phyloP scores from a whole-genome alignment of 345 rosid genomes.

The Sisymbrium altissimum region DNA sequence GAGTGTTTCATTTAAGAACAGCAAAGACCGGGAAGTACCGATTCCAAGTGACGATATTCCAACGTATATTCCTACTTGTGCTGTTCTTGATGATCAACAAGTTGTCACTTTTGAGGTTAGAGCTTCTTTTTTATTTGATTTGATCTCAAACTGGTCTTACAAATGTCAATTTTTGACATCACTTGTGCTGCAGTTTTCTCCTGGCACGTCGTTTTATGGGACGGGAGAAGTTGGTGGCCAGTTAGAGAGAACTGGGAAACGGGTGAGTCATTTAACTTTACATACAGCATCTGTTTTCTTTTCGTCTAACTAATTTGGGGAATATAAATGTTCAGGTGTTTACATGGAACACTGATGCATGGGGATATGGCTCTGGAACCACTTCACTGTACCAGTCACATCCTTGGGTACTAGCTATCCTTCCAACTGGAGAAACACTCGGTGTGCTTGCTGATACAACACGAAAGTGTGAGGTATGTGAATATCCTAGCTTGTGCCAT shows the following conservation, averaged over 20 bases:
- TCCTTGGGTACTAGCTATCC: conserved; percentile 90
- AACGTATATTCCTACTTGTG: conserved; percentile 47
- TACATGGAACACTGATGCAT: conserved; percentile 87
- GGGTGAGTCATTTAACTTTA: conserved; percentile 45
- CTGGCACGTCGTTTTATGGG: conserved; percentile 84
- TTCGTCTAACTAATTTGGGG: neutral
- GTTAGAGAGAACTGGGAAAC: conserved; percentile 86
- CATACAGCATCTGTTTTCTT: neutral
- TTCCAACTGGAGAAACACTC: conserved; percentile 78
- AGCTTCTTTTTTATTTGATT: neutral
- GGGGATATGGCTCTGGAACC: conserved; percentile 83
- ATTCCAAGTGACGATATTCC: conserved; percentile 44
- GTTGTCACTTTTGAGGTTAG: conserved; percentile 67
- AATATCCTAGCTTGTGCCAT: neutral
- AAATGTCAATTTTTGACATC: neutral
- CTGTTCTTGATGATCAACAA: conserved; percentile 47
- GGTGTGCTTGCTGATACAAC: conserved; percentile 96
- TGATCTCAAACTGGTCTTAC: neutral
- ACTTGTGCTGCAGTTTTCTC: conserved; percentile 53
- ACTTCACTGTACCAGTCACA: conserved; percentile 95
- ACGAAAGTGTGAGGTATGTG: conserved; percentile 71
- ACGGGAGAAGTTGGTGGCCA: conserved; percentile 96
- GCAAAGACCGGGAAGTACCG: conserved; percentile 53
- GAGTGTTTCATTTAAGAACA: conserved; percentile 59
- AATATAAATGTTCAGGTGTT: conserved; percentile 49